phyloP scores from a whole-genome alignment of 192 early-diverging fungal genomes.

The Gigaspora rosea region DNA sequence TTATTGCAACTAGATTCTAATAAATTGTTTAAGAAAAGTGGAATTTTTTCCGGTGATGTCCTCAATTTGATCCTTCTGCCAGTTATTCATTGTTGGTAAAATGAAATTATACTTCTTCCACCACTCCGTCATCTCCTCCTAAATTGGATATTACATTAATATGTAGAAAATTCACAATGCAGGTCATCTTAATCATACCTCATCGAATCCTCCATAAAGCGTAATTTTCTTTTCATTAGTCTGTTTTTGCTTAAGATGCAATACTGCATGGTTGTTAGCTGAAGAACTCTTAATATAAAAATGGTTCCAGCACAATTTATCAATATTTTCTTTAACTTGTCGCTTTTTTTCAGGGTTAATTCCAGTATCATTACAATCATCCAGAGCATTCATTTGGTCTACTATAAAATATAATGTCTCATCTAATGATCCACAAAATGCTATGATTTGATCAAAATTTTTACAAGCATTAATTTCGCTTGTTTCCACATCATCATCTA shows the following conservation, averaged over 20 bases:
- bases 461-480: constrained; percentile 14
- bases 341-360: background rate
- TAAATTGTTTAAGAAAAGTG: too few relatives aligned
- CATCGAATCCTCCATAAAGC: constrained; percentile 10
- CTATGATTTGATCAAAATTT: constrained; percentile 1
- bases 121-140: constrained; percentile 11
- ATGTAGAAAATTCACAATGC: background rate
- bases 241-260: background rate
- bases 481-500: background rate
- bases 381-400: constrained; percentile 24
- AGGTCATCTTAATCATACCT: background rate
- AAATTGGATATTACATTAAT: constrained; percentile 17
- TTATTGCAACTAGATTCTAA: too few relatives aligned
- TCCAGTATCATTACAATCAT: background rate
- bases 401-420: constrained; percentile 25
- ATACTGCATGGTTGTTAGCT: background rate
- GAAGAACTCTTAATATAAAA: constrained; percentile 17
- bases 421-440: constrained; percentile 16
- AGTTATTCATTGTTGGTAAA: too few relatives aligned
- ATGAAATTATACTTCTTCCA: too few relatives aligned
- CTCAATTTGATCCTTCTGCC: too few relatives aligned
- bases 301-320: constrained; percentile 2
- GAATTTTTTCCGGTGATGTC: too few relatives aligned
- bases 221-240: constrained; percentile 3
- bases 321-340: constrained; percentile 4